Evolutionary conservation across 345 rosid species (phyloP).

Genomic region (Eutrema heterophyllum): DNA sequence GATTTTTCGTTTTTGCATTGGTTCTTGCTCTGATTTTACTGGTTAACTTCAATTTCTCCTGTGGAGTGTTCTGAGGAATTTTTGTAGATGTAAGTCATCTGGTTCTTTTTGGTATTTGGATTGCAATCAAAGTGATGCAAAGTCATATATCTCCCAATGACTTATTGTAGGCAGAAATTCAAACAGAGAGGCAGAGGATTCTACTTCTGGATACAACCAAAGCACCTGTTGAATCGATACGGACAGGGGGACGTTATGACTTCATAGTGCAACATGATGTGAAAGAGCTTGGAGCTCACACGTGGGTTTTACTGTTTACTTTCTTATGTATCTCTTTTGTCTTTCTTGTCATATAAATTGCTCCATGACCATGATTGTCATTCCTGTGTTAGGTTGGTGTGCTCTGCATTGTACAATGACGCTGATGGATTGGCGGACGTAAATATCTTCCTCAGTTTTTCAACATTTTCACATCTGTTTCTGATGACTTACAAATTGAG

Average conservation of each 20-base stretch:
- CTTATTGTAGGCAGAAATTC: constrained; percentile 80
- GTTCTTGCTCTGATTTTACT: no score
- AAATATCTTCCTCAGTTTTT: constrained; percentile 97
- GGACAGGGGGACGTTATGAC: constrained; percentile 88
- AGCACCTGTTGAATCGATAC: constrained; percentile 77
- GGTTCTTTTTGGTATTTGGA: not conserved
- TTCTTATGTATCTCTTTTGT: not conserved
- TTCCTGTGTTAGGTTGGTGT: constrained; percentile 60
- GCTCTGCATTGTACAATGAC: constrained; percentile 83
- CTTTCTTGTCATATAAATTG: not conserved
- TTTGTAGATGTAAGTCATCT: no score
- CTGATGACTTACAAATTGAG: no score
- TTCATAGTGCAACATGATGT: constrained; percentile 96
- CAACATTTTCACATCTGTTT: constrained; percentile 23
- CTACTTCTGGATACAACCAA: constrained; percentile 83
- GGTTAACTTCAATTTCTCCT: no score
- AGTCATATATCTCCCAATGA: not conserved
- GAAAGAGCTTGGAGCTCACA: constrained; percentile 98
- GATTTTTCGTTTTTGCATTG: no score
- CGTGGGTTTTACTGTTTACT: constrained; percentile 37
- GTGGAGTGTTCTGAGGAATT: no score
- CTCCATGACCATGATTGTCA: not conserved
- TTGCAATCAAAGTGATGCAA: not conserved
- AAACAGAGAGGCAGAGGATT: constrained; percentile 89
- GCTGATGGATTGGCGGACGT: constrained; percentile 80